Percentiles rank a stretch among this genome's conserved stretches.
phyloP scores from a whole-genome alignment of 805 yeast species.

The Candida sakaeoensis region DNA sequence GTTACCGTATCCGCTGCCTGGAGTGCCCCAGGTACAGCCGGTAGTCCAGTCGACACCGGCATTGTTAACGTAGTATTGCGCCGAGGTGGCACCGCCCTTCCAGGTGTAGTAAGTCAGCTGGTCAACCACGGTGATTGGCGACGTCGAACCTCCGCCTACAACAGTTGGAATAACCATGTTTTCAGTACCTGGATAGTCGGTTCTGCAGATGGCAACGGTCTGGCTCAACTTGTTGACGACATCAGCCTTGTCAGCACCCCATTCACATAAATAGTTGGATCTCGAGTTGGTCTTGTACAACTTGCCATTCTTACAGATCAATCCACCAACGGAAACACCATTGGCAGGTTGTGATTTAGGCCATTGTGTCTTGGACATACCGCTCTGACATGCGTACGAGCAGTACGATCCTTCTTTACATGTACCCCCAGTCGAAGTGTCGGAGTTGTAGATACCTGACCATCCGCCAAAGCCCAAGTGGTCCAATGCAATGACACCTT shows the following conservation, averaged over 20 bases:
- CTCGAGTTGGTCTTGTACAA: conserved; percentile 57
- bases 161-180: conserved; percentile 74
- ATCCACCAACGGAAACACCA: conserved; percentile 73
- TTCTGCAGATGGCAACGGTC: conserved; percentile 66
- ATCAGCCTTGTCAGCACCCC: conserved; percentile 55
- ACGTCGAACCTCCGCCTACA: conserved; percentile 48
- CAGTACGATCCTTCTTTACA: conserved; percentile 70
- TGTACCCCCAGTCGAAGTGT: conserved; percentile 34
- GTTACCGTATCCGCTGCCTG: conserved; percentile 62
- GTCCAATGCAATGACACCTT: conserved; percentile 59
- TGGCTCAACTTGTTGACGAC: conserved; percentile 49
- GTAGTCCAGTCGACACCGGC: conserved; percentile 66
- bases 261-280: conserved; percentile 55
- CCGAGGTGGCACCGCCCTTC: conserved; percentile 61
- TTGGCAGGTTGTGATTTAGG: conserved; percentile 61
- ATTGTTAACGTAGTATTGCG: conserved; percentile 73
- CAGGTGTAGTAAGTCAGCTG: conserved; percentile 56
- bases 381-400: conserved; percentile 75
- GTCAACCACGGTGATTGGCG: conserved; percentile 58
- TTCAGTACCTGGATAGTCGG: conserved; percentile 81
- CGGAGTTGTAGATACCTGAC: conserved; percentile 46
- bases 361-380: conserved; percentile 83
- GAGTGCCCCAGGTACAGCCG: conserved; percentile 70
- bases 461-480: conserved; percentile 40
- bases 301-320: conserved; percentile 57